Evolutionary conservation across 1,284 basidiomycete species (phyloP).

Genomic region (Cystobasidiaceae sp.): DNA sequence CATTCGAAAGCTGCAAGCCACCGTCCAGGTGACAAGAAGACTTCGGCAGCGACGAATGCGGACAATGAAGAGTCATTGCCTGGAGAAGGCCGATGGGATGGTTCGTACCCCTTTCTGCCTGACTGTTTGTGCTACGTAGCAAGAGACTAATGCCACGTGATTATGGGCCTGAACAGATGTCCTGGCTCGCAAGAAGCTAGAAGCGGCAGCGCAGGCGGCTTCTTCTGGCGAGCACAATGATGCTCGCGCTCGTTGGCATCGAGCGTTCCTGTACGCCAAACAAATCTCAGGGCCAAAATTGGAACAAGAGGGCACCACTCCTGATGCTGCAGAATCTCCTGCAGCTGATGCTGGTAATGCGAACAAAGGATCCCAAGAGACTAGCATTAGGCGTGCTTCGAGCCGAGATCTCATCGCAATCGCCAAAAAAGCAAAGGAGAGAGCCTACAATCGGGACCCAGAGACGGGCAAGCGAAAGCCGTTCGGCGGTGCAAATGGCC

Average conservation of each 20-base stretch:
- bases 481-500: slow-evolving; percentile 6
- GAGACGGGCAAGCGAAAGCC: slow-evolving; percentile 25
- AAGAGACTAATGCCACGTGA: too few relatives aligned
- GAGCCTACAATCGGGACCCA: slow-evolving; percentile 20
- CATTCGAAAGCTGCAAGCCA: too few relatives aligned
- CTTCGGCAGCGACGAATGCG: too few relatives aligned
- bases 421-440: not conserved
- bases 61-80: too few relatives aligned
- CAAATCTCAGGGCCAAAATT: slow-evolving; percentile 16
- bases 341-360: not conserved
- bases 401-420: not conserved
- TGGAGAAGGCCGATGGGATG: too few relatives aligned
- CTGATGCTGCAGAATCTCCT: not conserved
- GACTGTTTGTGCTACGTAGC: too few relatives aligned
- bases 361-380: not conserved
- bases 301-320: not conserved
- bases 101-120: too few relatives aligned
- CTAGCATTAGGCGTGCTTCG: not conserved
- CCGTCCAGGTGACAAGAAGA: too few relatives aligned
- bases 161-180: not conserved
- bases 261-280: slow-evolving; percentile 3
- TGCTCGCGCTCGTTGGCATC: slow-evolving; percentile 6
- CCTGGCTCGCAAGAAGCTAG: slow-evolving; percentile 1
- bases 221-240: slow-evolving; percentile 8
- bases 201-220: slow-evolving; percentile 3